Conservation (phyloP, 225 moss, liverwort and hornwort genomes). For the Lunularia cruciata region DNA sequence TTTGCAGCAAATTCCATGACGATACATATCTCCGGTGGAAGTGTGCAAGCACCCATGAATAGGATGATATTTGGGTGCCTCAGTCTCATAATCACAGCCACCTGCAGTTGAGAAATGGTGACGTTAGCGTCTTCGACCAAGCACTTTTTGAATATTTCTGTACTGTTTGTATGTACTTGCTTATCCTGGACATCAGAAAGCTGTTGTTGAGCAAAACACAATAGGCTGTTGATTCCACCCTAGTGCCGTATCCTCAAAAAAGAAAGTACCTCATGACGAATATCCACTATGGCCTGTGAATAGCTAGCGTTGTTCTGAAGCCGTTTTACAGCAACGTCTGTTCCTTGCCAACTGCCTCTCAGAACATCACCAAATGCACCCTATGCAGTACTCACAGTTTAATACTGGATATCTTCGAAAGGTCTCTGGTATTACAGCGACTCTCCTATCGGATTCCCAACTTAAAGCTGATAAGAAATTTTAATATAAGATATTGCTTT, state of each 20-base stretch:
- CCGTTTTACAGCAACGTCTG: constrained; percentile 51
- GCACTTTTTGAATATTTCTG: no score
- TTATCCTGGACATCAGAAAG: no score
- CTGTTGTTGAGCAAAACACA: no score
- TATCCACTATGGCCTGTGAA: constrained; percentile 42
- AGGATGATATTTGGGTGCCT: constrained; percentile 54
- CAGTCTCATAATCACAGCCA: constrained; percentile 48
- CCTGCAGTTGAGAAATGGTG: constrained; percentile 25
- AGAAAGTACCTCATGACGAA: constrained; percentile 44
- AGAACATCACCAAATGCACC: constrained; percentile 57
- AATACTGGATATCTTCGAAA: constrained; percentile 4
- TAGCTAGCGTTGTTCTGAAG: constrained; percentile 40
- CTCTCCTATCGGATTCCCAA: no score
- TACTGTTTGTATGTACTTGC: no score
- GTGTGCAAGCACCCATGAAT: constrained; percentile 56
- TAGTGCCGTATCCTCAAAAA: not conserved
- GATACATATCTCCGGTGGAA: constrained; percentile 51
- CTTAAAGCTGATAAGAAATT: no score
- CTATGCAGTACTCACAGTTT: constrained; percentile 13
- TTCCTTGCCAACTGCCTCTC: constrained; percentile 55
- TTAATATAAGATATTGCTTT: no score
- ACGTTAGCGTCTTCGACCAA: no score
- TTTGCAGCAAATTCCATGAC: constrained; percentile 51
- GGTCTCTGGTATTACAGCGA: no score
- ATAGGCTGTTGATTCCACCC: no score